Evolutionary conservation across 2,329 filamentous ascomycete species (phyloP).

Genomic region (Taxawa tesnikishii): DNA sequence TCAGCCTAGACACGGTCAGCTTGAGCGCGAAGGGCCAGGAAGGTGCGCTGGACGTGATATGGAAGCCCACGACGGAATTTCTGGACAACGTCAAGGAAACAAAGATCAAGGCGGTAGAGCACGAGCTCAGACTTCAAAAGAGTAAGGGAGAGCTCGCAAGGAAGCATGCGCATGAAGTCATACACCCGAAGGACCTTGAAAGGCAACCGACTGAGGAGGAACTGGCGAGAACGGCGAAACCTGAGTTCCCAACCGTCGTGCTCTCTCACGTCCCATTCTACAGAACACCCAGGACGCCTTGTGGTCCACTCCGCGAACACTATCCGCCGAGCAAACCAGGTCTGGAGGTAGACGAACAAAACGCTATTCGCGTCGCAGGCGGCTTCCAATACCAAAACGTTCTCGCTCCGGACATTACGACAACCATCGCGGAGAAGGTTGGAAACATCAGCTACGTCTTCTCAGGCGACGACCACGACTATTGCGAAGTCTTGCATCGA

Average conservation of each 20-base stretch:
- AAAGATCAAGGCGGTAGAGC: slow-evolving; percentile 56
- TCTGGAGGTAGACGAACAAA: slow-evolving; percentile 46
- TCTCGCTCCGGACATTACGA: slow-evolving; percentile 62
- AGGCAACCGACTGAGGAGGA: slow-evolving; percentile 20
- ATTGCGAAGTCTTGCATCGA: slow-evolving; percentile 79
- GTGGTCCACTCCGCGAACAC: slow-evolving; percentile 74
- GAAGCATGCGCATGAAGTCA: slow-evolving; percentile 20
- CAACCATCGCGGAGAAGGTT: slow-evolving; percentile 61
- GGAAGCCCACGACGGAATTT: slow-evolving; percentile 65
- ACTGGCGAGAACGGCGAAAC: slow-evolving; percentile 7
- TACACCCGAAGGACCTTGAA: slow-evolving; percentile 16
- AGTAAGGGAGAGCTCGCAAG: slow-evolving; percentile 37
- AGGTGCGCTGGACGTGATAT: slow-evolving; percentile 51
- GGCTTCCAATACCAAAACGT: slow-evolving; percentile 98
- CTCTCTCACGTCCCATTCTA: slow-evolving; percentile 88
- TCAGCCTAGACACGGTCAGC: slow-evolving; percentile 81
- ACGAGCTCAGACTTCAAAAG: slow-evolving; percentile 54
- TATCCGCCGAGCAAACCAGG: slow-evolving; percentile 56
- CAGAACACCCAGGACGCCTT: slow-evolving; percentile 69
- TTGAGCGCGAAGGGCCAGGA: slow-evolving; percentile 60
- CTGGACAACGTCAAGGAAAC: slow-evolving; percentile 51
- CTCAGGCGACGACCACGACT: slow-evolving; percentile 95
- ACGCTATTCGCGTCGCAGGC: slow-evolving; percentile 61
- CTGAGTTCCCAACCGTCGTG: slow-evolving; percentile 72
- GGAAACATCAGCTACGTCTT: slow-evolving; percentile 80